Evolutionary conservation across 1,284 basidiomycete genomes (phyloP).

Genomic region (Phaffia rhodozyma): DNA sequence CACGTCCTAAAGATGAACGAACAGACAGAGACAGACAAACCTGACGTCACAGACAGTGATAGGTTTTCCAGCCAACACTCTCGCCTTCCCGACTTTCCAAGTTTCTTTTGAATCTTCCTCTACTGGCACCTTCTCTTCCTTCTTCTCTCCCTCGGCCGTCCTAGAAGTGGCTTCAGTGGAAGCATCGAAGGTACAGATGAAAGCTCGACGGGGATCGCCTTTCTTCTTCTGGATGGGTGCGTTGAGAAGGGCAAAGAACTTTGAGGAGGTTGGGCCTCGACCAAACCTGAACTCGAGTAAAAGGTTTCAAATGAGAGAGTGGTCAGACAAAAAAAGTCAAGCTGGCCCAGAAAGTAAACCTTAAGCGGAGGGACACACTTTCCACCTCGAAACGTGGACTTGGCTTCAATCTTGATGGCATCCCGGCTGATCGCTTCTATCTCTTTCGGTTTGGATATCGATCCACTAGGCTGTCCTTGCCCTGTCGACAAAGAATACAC

Average conservation of each 20-base stretch:
- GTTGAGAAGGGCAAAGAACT: slow-evolving; percentile 65
- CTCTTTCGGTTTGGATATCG: background rate
- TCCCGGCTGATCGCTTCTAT: slow-evolving; percentile 11
- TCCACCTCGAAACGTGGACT: slow-evolving; percentile 59
- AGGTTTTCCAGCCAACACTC: slow-evolving; percentile 55
- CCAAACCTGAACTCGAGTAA: slow-evolving; percentile 43
- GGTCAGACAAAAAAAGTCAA: background rate
- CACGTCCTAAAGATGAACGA: background rate
- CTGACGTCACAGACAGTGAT: slow-evolving; percentile 79
- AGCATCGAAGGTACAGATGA: background rate
- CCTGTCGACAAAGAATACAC: slow-evolving; percentile 16
- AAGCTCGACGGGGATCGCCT: slow-evolving; percentile 9
- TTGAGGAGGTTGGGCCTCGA: slow-evolving; percentile 39
- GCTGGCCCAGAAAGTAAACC: background rate
- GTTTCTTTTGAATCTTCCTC: slow-evolving; percentile 9
- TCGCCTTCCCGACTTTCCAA: slow-evolving; percentile 23
- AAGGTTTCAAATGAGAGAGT: background rate
- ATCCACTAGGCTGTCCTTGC: background rate
- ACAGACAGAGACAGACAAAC: slow-evolving; percentile 36
- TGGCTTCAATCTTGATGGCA: slow-evolving; percentile 28
- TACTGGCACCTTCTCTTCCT: slow-evolving; percentile 18
- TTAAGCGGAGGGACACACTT: slow-evolving; percentile 39
- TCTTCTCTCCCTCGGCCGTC: slow-evolving; percentile 11
- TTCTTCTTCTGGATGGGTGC: slow-evolving; percentile 44
- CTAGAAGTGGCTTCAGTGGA: background rate